A percentile compares a stretch with the other conserved stretches of the same genome.
Evolutionary conservation across 768 basidiomycete species (phyloP).

Genomic region (Tylopilus felleus): DNA sequence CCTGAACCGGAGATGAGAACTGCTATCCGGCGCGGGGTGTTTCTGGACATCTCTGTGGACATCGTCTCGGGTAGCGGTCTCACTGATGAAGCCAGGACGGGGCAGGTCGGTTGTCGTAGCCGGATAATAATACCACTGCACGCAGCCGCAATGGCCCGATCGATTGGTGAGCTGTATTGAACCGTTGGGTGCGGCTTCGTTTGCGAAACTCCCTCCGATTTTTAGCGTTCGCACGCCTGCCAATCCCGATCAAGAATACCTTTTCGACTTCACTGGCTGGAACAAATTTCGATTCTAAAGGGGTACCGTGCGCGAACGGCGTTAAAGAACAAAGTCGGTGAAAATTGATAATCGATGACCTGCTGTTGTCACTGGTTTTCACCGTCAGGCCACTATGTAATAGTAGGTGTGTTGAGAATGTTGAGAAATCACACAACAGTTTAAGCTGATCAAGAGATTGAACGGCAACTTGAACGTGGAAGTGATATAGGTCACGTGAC

Average conservation of each 20-base stretch:
- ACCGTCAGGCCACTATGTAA: too few relatives aligned
- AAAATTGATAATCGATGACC: too few relatives aligned
- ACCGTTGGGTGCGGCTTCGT: too few relatives aligned
- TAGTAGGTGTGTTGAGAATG: too few relatives aligned
- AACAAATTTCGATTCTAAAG: neutral
- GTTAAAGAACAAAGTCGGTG: neutral
- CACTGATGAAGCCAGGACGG: neutral
- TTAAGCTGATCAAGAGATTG: too few relatives aligned
- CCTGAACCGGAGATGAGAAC: slow-evolving; percentile 65
- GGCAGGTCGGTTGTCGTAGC: slow-evolving; percentile 7
- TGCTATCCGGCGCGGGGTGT: slow-evolving; percentile 14
- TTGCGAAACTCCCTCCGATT: slow-evolving; percentile 2
- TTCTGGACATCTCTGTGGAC: neutral
- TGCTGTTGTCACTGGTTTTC: too few relatives aligned
- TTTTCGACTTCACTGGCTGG: neutral
- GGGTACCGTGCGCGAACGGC: neutral
- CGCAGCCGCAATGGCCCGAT: slow-evolving; percentile 1
- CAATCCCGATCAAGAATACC: neutral
- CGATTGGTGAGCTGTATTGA: neutral
- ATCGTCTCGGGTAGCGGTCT: neutral
- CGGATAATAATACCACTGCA: neutral
- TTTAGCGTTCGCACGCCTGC: neutral
- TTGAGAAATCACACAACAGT: too few relatives aligned
- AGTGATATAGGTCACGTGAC: too few relatives aligned
- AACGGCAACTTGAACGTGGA: too few relatives aligned